Evolutionary conservation across 1,284 basidiomycete species (phyloP), one percentile per base, ranked within the genome.

Genomic region (Mycena citricolor): DNA sequence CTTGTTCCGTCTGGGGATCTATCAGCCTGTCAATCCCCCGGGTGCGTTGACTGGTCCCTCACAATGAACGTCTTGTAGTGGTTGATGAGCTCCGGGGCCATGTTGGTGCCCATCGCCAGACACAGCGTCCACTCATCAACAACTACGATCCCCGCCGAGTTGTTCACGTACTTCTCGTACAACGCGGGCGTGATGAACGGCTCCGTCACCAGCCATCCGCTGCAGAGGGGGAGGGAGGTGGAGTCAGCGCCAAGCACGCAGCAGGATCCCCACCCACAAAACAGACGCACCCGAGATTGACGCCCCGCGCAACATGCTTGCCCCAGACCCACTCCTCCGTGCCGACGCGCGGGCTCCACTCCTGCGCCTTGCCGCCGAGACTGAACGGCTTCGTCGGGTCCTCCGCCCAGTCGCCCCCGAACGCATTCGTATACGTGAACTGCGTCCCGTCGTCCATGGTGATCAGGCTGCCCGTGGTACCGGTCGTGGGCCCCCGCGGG

Each of bases 21-120:
- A 42, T 26, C 29, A 25, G 20, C 22, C 35, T 62, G 52, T 14
- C 65, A 37, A n/a, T n/a, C n/a, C n/a, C n/a, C n/a, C n/a, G n/a
- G n/a, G n/a, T 41, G 49, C 56, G 23, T n/a, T 22, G 23, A 10
- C 12, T 13, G 30, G 24, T 5, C 1, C 13, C 63, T 40, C 52
- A 88, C 86, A 48, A 90, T 82, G 62, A 90, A 90, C 8, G 88
- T 87, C 45, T 80, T 76, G 65, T 94, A 94, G 63, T 94, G 91
- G 24, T 86, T 67, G 57, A 88, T 87, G 64, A 90, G 77, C 60
- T 82, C 82, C 32, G 62, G 65, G 3, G 75, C 70, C 17, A 77
- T 69, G 47, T 79, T 71, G 21, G 61, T 62, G 39, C 73, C 61
- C 81, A 93, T 86, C 43, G 76, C 75, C 44, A 71, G 55, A 22